Percentiles rank a stretch among this genome's conserved stretches.
These are phyloP conservation scores for Trypanosoma platydactyli DNA, from an alignment of 208 protist genomes.

Conservation along the genomic window DNA sequence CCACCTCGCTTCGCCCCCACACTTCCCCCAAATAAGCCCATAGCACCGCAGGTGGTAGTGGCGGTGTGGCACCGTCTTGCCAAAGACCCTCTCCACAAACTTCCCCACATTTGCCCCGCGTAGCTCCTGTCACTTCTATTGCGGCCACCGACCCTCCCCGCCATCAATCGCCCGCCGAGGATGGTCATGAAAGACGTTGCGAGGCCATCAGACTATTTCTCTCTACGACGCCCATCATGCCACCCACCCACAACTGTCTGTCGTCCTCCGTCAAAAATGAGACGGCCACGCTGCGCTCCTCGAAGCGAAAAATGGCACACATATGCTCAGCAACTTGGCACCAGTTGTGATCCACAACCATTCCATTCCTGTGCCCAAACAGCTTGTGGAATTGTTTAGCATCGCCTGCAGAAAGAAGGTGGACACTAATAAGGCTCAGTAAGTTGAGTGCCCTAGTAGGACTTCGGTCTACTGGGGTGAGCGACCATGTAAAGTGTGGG, in stretches of 20 bases:
- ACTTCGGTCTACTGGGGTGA: neutral
- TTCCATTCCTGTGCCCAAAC: conserved; percentile 25
- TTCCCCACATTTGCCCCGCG: too few species aligned
- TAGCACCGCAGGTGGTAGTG: too few species aligned
- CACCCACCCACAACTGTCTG: conserved; percentile 62
- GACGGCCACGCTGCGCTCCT: conserved; percentile 44
- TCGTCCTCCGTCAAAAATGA: conserved; percentile 63
- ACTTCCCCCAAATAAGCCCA: too few species aligned
- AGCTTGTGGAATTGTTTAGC: conserved; percentile 12
- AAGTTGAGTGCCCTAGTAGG: conserved; percentile 47
- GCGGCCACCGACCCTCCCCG: too few species aligned
- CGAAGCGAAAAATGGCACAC: conserved; percentile 65
- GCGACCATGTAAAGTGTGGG: conserved; percentile 66
- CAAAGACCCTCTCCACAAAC: too few species aligned
- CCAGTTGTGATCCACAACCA: conserved; percentile 42
- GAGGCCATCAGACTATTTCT: conserved; percentile 41
- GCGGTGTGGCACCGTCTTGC: too few species aligned
- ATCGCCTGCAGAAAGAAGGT: conserved; percentile 34
- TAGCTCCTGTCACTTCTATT: too few species aligned
- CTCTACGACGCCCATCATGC: conserved; percentile 73
- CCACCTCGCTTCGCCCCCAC: too few species aligned
- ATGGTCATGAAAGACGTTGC: neutral
- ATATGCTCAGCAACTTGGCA: conserved; percentile 37
- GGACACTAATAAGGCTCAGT: conserved; percentile 40
- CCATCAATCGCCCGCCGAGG: too few species aligned